Evolutionary conservation across 2,329 filamentous ascomycete species (phyloP).

Genomic region (Aspergillus persii): DNA sequence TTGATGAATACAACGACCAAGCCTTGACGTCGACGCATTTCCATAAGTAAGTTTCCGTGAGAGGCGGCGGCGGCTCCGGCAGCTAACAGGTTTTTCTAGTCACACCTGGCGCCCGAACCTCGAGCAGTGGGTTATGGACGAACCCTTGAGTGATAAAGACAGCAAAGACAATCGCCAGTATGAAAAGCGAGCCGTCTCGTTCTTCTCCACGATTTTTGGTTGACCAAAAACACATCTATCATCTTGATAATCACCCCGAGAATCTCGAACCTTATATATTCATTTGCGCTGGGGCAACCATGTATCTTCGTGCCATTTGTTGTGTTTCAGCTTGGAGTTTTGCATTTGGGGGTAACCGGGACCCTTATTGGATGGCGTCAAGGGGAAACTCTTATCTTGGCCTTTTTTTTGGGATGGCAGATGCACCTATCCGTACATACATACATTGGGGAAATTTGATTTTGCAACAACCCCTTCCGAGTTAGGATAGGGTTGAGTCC

Average conservation of each 20-base stretch:
- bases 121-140: constrained; percentile 34
- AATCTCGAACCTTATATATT: background rate
- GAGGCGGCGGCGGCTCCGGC: too few relatives aligned
- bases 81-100: constrained; percentile 25
- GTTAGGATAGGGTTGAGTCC: background rate
- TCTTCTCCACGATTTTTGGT: background rate
- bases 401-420: background rate
- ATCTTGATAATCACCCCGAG: background rate
- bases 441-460: background rate
- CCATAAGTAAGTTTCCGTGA: constrained; percentile 31
- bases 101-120: constrained; percentile 37
- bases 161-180: constrained; percentile 15
- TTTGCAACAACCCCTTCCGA: background rate
- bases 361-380: constrained; percentile 1
- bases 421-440: background rate
- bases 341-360: background rate
- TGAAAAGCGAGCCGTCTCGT: constrained; percentile 3
- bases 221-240: background rate
- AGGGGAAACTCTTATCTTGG: background rate
- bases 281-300: background rate
- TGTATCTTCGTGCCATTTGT: background rate
- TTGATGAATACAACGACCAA: constrained; percentile 39
- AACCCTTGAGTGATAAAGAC: constrained; percentile 3
- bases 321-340: constrained; percentile 4
- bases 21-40: constrained; percentile 35